Evolutionary conservation across 1,139 yeast species (phyloP).

Genomic region (Zygotorulaspora mrakii): DNA sequence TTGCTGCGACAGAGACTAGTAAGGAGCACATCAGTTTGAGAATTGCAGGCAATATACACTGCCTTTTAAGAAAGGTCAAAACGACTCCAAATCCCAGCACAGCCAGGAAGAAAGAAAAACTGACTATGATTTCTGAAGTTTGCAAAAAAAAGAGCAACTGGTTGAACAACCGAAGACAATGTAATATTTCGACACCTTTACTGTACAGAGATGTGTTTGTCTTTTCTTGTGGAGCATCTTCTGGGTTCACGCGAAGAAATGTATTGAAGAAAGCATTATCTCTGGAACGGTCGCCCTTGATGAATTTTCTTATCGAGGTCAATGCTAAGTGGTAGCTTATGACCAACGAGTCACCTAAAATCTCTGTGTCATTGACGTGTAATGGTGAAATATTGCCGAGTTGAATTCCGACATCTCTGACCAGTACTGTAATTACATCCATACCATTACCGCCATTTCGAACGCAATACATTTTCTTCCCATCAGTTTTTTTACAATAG

Average conservation of each 20-base stretch:
- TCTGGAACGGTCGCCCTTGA: constrained; percentile 15
- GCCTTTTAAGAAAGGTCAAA: constrained; percentile 14
- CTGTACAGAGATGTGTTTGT: constrained; percentile 9
- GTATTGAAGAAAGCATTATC: constrained; percentile 18
- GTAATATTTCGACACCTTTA: constrained; percentile 20
- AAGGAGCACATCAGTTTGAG: constrained; percentile 11
- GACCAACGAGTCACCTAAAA: constrained; percentile 29
- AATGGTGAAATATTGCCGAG: constrained; percentile 25
- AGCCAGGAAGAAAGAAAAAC: constrained; percentile 8
- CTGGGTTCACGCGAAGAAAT: constrained; percentile 12
- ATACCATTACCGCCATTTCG: constrained; percentile 25
- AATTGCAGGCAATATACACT: constrained; percentile 12
- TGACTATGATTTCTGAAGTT: constrained; percentile 13
- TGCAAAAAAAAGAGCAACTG: constrained; percentile 12
- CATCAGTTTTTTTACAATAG: constrained; percentile 26
- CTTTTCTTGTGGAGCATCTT: background rate
- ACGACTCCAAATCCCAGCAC: constrained; percentile 17
- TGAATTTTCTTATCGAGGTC: constrained; percentile 18
- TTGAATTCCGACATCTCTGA: constrained; percentile 34
- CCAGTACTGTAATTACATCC: constrained; percentile 29
- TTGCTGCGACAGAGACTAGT: constrained; percentile 14
- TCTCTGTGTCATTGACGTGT: constrained; percentile 20
- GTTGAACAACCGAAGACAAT: constrained; percentile 17
- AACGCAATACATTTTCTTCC: constrained; percentile 24
- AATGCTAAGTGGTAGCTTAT: constrained; percentile 24